phyloP scores from a whole-genome alignment of 1,284 basidiomycete species.

The Fomitopsis pinicola region DNA sequence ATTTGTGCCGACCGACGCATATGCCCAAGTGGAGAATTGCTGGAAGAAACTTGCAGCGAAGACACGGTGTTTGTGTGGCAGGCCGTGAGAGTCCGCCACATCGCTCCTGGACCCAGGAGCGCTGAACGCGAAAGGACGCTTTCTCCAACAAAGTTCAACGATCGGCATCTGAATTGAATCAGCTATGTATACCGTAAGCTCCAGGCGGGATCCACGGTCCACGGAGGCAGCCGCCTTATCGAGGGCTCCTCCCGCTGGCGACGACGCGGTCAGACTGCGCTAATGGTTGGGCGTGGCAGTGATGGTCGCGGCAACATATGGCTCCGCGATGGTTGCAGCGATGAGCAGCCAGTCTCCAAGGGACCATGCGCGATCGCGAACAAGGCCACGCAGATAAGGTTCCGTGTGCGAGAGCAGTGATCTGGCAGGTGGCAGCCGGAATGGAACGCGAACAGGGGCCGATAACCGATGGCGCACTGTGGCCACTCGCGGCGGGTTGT shows the following conservation, averaged over 20 bases:
- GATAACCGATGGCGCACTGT: neutral
- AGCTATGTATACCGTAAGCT: neutral
- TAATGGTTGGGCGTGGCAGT: no score
- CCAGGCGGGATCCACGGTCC: neutral
- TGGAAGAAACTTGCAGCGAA: neutral
- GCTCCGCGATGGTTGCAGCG: neutral
- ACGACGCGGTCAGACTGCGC: neutral
- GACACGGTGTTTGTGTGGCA: neutral
- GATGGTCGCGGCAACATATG: neutral
- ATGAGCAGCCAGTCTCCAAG: neutral
- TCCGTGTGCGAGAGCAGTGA: neutral
- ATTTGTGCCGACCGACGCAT: neutral
- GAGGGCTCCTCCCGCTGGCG: neutral
- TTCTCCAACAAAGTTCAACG: neutral
- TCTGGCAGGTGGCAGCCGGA: neutral
- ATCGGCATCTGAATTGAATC: neutral
- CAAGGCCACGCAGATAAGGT: neutral
- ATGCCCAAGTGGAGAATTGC: neutral
- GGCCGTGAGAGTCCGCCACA: neutral
- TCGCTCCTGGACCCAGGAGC: neutral
- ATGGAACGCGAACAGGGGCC: neutral
- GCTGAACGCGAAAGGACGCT: neutral
- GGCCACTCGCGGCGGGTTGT: neutral
- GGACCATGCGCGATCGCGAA: neutral
- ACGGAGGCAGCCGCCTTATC: neutral